phyloP scores from a whole-genome alignment of 495 filamentous ascomycete species.

The Penicillium cinerascens region DNA sequence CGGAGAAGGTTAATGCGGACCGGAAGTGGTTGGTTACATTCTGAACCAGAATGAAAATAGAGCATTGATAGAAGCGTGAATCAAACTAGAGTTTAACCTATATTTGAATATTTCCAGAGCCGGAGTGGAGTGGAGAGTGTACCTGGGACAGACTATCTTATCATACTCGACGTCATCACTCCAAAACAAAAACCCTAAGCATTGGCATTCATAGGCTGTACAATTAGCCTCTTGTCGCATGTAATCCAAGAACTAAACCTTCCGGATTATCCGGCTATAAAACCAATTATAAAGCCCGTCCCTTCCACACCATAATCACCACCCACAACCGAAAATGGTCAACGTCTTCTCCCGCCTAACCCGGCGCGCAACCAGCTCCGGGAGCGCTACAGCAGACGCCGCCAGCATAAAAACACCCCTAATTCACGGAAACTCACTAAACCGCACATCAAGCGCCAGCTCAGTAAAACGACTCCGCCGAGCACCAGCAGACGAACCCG shows the following conservation, averaged over 20 bases:
- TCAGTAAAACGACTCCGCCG: constrained; percentile 12
- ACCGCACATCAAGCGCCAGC: constrained; percentile 11
- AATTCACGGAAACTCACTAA: neutral
- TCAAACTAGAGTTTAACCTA: neutral
- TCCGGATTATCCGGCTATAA: neutral
- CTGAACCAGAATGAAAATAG: constrained; percentile 1
- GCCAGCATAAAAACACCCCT: neutral
- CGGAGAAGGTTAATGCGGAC: constrained; percentile 25
- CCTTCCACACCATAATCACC: neutral
- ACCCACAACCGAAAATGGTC: constrained; percentile 13
- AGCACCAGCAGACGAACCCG: constrained; percentile 10
- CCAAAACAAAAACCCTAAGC: constrained; percentile 15
- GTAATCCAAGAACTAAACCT: constrained; percentile 10
- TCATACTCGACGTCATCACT: constrained; percentile 25
- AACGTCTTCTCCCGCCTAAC: constrained; percentile 24
- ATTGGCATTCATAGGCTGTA: constrained; percentile 16
- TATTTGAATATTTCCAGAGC: neutral
- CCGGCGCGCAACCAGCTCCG: constrained; percentile 16
- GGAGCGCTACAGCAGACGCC: constrained; percentile 1
- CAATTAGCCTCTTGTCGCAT: constrained; percentile 17
- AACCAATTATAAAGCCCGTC: neutral
- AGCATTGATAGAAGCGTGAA: neutral
- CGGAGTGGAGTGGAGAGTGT: neutral
- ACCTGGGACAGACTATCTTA: constrained; percentile 1
- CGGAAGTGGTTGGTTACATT: constrained; percentile 40